These are phyloP conservation scores for Phytophthora podocarpi DNA, from an alignment of 352 stramenopile genomes.

Conservation along the genomic window DNA sequence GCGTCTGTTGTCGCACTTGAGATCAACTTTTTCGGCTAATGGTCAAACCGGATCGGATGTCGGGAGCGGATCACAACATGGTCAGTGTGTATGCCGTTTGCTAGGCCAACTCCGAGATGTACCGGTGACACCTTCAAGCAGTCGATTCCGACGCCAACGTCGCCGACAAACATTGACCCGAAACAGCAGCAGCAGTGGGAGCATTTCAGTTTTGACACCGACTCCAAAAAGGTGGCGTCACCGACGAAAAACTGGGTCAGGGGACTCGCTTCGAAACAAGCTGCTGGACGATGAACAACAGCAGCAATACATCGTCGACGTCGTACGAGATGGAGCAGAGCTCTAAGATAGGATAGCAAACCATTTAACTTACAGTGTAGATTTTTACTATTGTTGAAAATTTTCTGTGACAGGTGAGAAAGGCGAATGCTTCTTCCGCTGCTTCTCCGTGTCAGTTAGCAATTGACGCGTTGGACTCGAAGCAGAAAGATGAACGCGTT, in stretches of 20 bases:
- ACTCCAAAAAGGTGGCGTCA: constrained; percentile 18
- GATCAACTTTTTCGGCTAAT: constrained; percentile 16
- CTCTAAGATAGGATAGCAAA: constrained; percentile 10
- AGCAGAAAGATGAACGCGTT: constrained; percentile 32
- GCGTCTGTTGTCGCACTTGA: constrained; percentile 20
- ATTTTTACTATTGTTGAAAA: too few species aligned
- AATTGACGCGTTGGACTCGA: constrained; percentile 1
- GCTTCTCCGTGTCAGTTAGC: constrained; percentile 8
- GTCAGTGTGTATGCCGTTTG: constrained; percentile 13
- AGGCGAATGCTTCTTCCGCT: constrained; percentile 13
- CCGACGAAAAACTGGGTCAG: constrained; percentile 5
- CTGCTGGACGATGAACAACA: constrained; percentile 15
- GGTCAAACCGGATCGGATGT: constrained; percentile 1
- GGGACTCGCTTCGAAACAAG: constrained; percentile 17
- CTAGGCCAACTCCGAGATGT: constrained; percentile 12
- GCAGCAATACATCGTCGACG: constrained; percentile 8
- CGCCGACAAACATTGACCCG: not conserved
- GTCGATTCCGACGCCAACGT: constrained; percentile 4
- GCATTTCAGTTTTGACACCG: not conserved
- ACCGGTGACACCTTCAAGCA: constrained; percentile 5
- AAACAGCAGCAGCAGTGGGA: constrained; percentile 19
- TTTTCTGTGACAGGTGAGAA: constrained; percentile 22
- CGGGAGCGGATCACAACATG: not conserved
- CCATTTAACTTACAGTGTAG: too few species aligned
- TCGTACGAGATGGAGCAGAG: not conserved